Base-by-base conservation (phyloP, 371 early-diverging fungal species). In the Smittium mucronatum region DNA sequence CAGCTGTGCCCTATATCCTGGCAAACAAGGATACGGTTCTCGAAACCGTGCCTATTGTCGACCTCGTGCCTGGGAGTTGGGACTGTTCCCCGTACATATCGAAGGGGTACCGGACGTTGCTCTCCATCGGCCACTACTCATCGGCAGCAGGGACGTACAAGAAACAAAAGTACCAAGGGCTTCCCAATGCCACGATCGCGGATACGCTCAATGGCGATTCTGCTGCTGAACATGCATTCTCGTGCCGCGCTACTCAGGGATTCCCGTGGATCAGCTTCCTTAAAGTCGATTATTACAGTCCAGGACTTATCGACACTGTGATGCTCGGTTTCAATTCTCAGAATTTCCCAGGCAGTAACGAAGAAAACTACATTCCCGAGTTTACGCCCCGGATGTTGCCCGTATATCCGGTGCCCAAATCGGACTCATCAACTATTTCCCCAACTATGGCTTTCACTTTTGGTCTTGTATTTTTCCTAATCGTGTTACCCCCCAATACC, bases 341-440 rank as follows among this genome's bases (percentile, higher is more conserved):
- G 75, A 93, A 93, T 15, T 77, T 92, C 16, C 86, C 87, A 31
- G 93, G 93, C 2, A 93, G 93, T 74, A 87, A 92, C 30, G 89
- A 26, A 84, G 83, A 67, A 86, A 87, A 78, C 78, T 59, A 59
- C 26, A 28, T 59, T 26, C 58, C 63, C 35, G 35, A 2, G 32
- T 84, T n/a, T 84, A 85, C 25, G 83, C 84, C 28, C 78, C 84
- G 73, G 5, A 60, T 2, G 5, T 2, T 25, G 26, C 30, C 29
- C n/a, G n/a, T n/a, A n/a, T n/a, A n/a, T n/a, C n/a, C n/a, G n/a
- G n/a, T n/a, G n/a, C n/a, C n/a, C 8, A 47, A 47, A 47, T 47
- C 47, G 25, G 47, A n/a, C n/a, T n/a, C n/a, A n/a, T n/a, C n/a
- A n/a, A 34, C 60, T 26, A 30, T 29, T 32, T 34, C 26, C 30